Evolutionary conservation across 2,329 filamentous ascomycete species (phyloP).

Genomic region (Cladorrhinum sp.): DNA sequence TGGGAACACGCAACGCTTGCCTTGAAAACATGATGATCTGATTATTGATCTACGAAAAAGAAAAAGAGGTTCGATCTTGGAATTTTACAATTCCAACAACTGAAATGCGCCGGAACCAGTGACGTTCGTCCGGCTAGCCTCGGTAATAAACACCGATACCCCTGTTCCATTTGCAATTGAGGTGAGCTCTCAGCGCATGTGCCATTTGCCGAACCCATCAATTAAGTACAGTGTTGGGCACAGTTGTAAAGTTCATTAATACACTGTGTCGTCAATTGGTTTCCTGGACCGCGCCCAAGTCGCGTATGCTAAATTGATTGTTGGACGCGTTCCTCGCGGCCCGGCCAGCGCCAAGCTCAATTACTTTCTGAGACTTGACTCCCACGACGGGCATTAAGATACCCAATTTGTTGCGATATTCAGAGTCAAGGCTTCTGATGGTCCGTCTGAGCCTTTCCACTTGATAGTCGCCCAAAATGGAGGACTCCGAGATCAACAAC

Average conservation of each 20-base stretch:
- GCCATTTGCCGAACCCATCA: not conserved
- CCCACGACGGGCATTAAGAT: not conserved
- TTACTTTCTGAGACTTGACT: not conserved
- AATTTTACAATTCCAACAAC: not conserved
- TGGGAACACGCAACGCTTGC: constrained; percentile 32
- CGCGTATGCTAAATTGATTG: constrained; percentile 16
- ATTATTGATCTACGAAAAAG: not conserved
- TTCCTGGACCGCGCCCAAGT: no score
- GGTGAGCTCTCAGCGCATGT: constrained; percentile 5
- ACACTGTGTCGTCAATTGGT: no score
- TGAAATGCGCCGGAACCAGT: not conserved
- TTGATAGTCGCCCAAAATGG: constrained; percentile 44
- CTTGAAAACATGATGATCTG: constrained; percentile 22
- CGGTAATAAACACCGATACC: constrained; percentile 1
- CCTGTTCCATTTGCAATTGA: not conserved
- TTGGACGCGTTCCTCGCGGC: constrained; percentile 18
- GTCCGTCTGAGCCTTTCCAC: not conserved
- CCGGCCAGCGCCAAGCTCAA: constrained; percentile 6
- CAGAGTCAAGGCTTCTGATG: constrained; percentile 14
- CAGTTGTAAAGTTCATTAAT: no score
- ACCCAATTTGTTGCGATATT: constrained; percentile 5
- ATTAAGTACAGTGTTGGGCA: no score
- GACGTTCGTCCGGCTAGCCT: constrained; percentile 8
- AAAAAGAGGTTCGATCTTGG: not conserved
- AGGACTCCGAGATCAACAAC: constrained; percentile 47